Base-by-base conservation (phyloP, 768 basidiomycete species). In the Xerocomellus chrysenteron region DNA sequence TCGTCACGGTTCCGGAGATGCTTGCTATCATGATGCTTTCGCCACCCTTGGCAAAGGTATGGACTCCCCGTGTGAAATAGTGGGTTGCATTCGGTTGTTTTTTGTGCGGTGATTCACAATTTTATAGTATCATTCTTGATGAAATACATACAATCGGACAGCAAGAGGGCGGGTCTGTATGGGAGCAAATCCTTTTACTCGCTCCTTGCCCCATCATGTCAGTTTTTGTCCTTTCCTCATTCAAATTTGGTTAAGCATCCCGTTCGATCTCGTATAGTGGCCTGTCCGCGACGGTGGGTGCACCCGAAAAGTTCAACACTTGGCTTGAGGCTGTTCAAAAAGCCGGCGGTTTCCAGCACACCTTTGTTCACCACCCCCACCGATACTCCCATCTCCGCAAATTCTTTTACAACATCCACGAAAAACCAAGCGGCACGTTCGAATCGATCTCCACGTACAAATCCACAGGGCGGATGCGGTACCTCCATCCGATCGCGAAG, bases 321-420 rank as follows among this genome's bases (percentile, higher is more conserved):
- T 90, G 88, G 88, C 79, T 90, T 1, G 73, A 73, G 50, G 77
- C 80, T 2, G 82, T 90, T 16, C 87, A 90, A 67, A 64, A 68
- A 50, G 77, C 81, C 0, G 82, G 85, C 51, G 80, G 82, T 0
- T 84, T 81, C 69, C 69, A 80, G 30, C 82, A 89, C 66, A 75
- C 73, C 2, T 82, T 84, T 64, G 78, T 90, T 41, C 68, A 83
- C 51, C 84, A 88, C 65, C 81, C 80, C 1, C 82, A 88, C 68
- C 82, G 88, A 12, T 90, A 88, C 66, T 88, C 86, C 4, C 86
- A 88, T 60, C 77, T 90, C 2, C 80, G 88, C 43, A 90, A 90
- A 66, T 87, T 80, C 65, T 76, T 73, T 55, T 90, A 87, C 62
- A 65, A 74, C 37, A 67, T 78, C 1, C 57, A 72, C 28, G 55